Conservation (phyloP, 345 rosid genomes). For the Gynandropsis gynandra region DNA sequence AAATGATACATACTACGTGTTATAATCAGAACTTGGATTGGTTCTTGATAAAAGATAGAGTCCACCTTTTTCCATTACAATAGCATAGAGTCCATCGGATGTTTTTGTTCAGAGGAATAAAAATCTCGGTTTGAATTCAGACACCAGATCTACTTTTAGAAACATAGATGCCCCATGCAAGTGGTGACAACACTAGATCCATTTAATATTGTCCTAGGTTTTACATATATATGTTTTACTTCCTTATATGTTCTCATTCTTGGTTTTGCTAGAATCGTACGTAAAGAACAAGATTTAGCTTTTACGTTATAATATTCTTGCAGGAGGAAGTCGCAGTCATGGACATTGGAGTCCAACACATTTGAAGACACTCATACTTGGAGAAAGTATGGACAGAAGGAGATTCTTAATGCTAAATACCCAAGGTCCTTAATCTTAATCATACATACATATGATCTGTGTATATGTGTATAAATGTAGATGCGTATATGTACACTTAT, state of each 20-base stretch:
- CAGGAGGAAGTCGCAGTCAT: slow-evolving; percentile 47
- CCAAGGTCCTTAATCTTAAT: slow-evolving; percentile 47
- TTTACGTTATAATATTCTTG: slow-evolving; percentile 5
- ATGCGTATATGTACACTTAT: not conserved
- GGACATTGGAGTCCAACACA: slow-evolving; percentile 29
- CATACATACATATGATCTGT: not conserved
- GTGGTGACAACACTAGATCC: not conserved
- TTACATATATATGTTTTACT: not conserved
- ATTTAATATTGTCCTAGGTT: not conserved
- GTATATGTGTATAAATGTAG: not conserved
- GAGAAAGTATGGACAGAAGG: slow-evolving; percentile 93
- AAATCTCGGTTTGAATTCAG: no score
- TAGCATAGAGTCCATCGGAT: not conserved
- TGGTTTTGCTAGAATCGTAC: slow-evolving; percentile 1
- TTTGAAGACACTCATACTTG: slow-evolving; percentile 55
- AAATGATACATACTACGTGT: not conserved
- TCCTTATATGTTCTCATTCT: not conserved
- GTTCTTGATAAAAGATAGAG: not conserved
- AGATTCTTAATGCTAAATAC: slow-evolving; percentile 50
- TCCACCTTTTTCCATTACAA: not conserved
- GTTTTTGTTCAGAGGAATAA: no score
- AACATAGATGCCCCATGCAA: no score
- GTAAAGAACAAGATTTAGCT: not conserved
- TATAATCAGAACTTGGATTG: not conserved
- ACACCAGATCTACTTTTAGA: no score